These are phyloP conservation scores for Lycium ferocissimum DNA, from an alignment of 257 asterid genomes.

Conservation along the genomic window DNA sequence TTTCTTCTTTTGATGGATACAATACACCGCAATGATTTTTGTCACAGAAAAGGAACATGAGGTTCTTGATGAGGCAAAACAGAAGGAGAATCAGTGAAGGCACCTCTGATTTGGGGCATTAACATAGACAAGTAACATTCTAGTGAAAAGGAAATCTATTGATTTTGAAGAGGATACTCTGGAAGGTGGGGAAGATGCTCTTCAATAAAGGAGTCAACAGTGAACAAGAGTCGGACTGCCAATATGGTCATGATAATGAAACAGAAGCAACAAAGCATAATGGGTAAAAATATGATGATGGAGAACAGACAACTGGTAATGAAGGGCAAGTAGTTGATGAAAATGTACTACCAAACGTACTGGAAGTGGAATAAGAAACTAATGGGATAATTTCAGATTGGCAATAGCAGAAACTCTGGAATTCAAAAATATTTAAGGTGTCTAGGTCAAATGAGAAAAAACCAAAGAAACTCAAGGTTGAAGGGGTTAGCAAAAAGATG, in stretches of 20 bases:
- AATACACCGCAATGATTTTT: background rate
- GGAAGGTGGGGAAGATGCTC: background rate
- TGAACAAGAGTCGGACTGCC: background rate
- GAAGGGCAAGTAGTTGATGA: background rate
- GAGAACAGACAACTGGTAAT: background rate
- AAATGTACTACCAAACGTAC: background rate
- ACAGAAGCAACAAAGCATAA: slow-evolving; percentile 6
- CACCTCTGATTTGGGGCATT: background rate
- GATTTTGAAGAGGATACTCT: slow-evolving; percentile 5
- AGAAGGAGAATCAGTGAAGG: background rate
- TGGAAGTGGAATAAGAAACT: background rate
- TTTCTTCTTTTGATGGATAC: background rate
- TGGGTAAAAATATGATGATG: background rate
- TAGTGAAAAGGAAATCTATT: background rate
- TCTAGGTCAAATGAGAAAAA: slow-evolving; percentile 2
- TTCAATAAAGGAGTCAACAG: background rate
- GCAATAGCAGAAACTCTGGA: background rate
- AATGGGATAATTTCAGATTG: background rate
- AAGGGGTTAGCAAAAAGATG: background rate
- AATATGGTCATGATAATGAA: slow-evolving; percentile 6
- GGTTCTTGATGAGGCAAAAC: background rate
- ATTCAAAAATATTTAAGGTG: background rate
- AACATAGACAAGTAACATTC: slow-evolving; percentile 17
- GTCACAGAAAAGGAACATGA: background rate
- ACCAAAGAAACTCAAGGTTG: background rate